Evolutionary conservation across 805 yeast genomes (phyloP).

Genomic region (Pichia californica): DNA sequence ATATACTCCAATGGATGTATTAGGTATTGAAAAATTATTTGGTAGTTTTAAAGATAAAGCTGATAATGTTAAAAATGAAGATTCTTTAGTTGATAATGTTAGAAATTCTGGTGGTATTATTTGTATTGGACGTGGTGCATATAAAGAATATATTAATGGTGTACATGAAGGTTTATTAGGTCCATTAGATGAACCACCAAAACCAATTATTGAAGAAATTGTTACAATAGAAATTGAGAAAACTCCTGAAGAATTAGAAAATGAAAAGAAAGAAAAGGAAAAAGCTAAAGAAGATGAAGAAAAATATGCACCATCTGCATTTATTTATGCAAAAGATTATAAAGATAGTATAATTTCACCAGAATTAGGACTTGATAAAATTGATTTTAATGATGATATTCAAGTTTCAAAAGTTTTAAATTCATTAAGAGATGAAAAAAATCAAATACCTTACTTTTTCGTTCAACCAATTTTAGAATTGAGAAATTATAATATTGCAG

Average conservation of each 20-base stretch:
- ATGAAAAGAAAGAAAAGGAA: slow-evolving; percentile 25
- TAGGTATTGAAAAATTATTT: slow-evolving; percentile 46
- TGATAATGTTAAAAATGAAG: slow-evolving; percentile 31
- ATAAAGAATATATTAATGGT: slow-evolving; percentile 85
- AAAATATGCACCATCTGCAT: slow-evolving; percentile 41
- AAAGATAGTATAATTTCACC: slow-evolving; percentile 48
- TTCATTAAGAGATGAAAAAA: slow-evolving; percentile 25
- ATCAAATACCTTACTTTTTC: slow-evolving; percentile 50
- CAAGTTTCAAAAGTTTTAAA: slow-evolving; percentile 16
- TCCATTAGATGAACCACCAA: slow-evolving; percentile 51
- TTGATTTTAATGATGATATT: slow-evolving; percentile 3
- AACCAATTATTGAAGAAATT: slow-evolving; percentile 10
- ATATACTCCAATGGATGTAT: slow-evolving; percentile 38
- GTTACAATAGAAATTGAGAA: slow-evolving; percentile 9
- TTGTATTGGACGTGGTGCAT: slow-evolving; percentile 93
- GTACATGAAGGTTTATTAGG: slow-evolving; percentile 93
- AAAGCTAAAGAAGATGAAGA: slow-evolving; percentile 28
- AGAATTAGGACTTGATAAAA: slow-evolving; percentile 38
- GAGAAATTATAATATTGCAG: slow-evolving; percentile 71
- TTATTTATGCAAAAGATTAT: slow-evolving; percentile 55
- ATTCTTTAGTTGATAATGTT: slow-evolving; percentile 39
- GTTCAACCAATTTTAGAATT: slow-evolving; percentile 75
- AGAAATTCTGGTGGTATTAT: slow-evolving; percentile 73
- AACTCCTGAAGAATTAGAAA: slow-evolving; percentile 16
- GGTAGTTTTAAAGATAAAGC: slow-evolving; percentile 13